These are phyloP conservation scores for Coriaria nepalensis DNA, from an alignment of 306 rosid species.

Conservation along the genomic window DNA sequence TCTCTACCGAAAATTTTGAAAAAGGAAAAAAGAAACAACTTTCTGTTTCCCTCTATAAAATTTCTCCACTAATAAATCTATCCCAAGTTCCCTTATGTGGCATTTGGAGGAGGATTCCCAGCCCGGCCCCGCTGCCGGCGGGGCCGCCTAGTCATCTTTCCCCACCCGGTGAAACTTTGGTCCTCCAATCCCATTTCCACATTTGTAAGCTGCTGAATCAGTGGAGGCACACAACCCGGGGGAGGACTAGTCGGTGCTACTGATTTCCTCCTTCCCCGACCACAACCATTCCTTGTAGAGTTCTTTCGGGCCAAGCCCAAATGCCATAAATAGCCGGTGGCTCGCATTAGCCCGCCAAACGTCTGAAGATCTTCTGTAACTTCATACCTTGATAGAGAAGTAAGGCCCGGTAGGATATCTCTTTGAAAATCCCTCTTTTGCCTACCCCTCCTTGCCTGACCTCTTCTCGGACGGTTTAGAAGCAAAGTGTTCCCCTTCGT, in stretches of 20 bases:
- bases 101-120: conserved; percentile 28
- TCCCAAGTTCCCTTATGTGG: too few relatives aligned
- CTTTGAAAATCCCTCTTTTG: conserved; percentile 94
- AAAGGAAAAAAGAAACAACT: conserved; percentile 6
- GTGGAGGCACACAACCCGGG: conserved; percentile 26
- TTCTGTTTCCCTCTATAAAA: too few relatives aligned
- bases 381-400: conserved; percentile 77
- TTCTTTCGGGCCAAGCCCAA: conserved; percentile 63
- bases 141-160: conserved; percentile 83
- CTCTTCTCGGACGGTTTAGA: conserved; percentile 50
- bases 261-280: conserved; percentile 59
- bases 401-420: conserved; percentile 88
- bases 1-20: too few relatives aligned
- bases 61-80: too few relatives aligned
- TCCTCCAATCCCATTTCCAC: conserved; percentile 64
- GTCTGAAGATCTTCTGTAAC: conserved; percentile 96
- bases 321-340: conserved; percentile 69
- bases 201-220: conserved; percentile 44
- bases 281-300: conserved; percentile 54
- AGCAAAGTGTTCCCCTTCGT: conserved; percentile 22
- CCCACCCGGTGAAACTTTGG: conserved; percentile 87
- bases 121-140: conserved; percentile 84
- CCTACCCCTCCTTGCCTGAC: conserved; percentile 80
- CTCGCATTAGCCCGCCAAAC: conserved; percentile 85
- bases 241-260: conserved; percentile 40